These are phyloP conservation scores for Kingdonia uniflora DNA, from an alignment of 164 flowering plant genomes.

Conservation along the genomic window DNA sequence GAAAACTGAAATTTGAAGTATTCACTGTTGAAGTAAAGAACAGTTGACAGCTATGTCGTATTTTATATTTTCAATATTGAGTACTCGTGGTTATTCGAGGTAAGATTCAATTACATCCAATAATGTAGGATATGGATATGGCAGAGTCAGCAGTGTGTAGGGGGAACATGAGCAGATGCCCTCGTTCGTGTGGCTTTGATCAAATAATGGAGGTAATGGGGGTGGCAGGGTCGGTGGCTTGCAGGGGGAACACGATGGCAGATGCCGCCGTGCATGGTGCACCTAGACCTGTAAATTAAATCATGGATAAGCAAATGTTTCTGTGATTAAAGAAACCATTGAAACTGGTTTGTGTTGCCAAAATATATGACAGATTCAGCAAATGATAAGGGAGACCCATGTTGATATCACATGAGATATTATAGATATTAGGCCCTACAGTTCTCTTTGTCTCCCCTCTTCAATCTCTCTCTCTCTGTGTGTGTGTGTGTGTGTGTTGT, in stretches of 20 bases:
- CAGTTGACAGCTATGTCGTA: no score
- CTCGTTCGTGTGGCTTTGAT: background rate
- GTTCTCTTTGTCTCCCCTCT: background rate
- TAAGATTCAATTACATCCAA: no score
- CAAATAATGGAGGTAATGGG: background rate
- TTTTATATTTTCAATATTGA: no score
- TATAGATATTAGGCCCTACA: background rate
- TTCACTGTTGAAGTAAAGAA: no score
- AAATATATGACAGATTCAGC: background rate
- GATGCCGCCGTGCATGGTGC: slow-evolving; percentile 1
- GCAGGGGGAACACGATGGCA: slow-evolving; percentile 5
- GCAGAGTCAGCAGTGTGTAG: no score
- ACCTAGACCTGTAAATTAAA: background rate
- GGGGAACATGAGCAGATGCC: no score
- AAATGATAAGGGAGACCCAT: slow-evolving; percentile 1
- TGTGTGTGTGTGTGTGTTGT: background rate
- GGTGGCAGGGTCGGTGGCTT: slow-evolving; percentile 10
- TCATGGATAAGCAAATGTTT: background rate
- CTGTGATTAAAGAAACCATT: no score
- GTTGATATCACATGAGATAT: slow-evolving; percentile 1
- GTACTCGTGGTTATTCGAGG: no score
- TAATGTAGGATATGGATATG: no score
- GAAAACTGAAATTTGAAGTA: no score
- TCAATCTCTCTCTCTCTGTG: background rate
- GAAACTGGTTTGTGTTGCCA: no score